phyloP scores from a whole-genome alignment of 1,284 basidiomycete species.

The Pterula multifida region DNA sequence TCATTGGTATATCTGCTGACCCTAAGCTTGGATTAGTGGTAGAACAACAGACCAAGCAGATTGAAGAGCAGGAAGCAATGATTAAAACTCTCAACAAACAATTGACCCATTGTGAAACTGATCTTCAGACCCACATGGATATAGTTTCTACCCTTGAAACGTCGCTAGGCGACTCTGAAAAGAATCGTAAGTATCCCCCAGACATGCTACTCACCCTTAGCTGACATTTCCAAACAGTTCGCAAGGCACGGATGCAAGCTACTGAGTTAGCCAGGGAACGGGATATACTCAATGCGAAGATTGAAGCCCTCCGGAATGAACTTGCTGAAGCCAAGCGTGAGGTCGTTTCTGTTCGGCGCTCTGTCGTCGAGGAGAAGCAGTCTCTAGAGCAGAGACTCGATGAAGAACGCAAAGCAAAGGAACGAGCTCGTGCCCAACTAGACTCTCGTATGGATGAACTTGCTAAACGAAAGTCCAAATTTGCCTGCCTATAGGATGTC shows the following conservation, averaged over 20 bases:
- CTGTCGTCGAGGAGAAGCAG: constrained; percentile 77
- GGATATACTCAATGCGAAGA: constrained; percentile 54
- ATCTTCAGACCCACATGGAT: constrained; percentile 87
- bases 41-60: constrained; percentile 62
- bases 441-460: constrained; percentile 79
- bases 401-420: constrained; percentile 74
- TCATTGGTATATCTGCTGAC: constrained; percentile 29
- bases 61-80: constrained; percentile 80
- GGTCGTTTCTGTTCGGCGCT: constrained; percentile 63
- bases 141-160: constrained; percentile 74
- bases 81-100: constrained; percentile 90
- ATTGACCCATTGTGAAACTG: constrained; percentile 80
- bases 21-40: constrained; percentile 45
- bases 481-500: constrained; percentile 45
- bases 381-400: constrained; percentile 68
- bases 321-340: constrained; percentile 67
- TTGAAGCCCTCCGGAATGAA: constrained; percentile 56
- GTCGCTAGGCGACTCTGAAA: constrained; percentile 80
- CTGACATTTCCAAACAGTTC: constrained; percentile 38
- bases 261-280: constrained; percentile 78
- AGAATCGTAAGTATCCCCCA: constrained; percentile 58
- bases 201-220: constrained; percentile 3
- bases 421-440: constrained; percentile 71
- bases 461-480: constrained; percentile 73
- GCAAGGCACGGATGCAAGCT: constrained; percentile 83